Evolutionary conservation across 139 green algal genomes (phyloP), one percentile per base, ranked within the genome.

Genomic region (Asterochloris sp.): DNA sequence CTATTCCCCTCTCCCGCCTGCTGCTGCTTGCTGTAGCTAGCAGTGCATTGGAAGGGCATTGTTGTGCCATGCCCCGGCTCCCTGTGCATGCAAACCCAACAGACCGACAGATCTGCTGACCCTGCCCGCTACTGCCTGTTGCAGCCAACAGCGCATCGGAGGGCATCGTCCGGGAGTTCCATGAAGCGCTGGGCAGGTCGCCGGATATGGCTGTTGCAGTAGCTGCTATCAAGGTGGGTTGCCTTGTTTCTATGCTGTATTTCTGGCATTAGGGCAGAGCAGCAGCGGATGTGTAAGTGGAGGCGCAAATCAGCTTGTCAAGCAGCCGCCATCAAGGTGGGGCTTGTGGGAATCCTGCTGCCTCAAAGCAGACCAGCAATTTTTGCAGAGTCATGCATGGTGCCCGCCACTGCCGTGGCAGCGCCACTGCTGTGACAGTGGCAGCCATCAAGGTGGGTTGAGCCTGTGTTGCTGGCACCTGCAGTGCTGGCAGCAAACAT

Each of bases 151-250:
- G 47, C 13, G 38, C 21, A n/a, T 83, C 81, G 14, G 88, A 91
- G n/a, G 75, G 61, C 14, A 91, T 94, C 0, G 91, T 96, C 12
- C 81, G 85, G 8, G 93, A 97, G 81, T 97, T 96, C 74, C 90
- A 95, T 26, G 89, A 94, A 21, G 89, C 90, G 17, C 75, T 97
- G 62, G 81, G 76, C 0, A 83, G 89, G 12, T 87, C 83, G n/a
- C 82, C 83, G 1, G 94, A 98, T 79, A 90, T 95, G 83, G 93
- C 95, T 10, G 93, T 97, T 21, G 95, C 95, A 8, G 95, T 98
- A 24, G 94, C 93, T 0, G 94, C 92, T 60, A 97, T 98, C 84
- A 91, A 91, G 79, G 86, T 84, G 80, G 13, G 26, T 13, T 38
- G 27, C 66, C 1, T 27, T 82, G 76, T 54, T 1, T 38, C 13